phyloP scores from a whole-genome alignment of 2,329 filamentous ascomycete species.

The Ceratocystis colombiana region DNA sequence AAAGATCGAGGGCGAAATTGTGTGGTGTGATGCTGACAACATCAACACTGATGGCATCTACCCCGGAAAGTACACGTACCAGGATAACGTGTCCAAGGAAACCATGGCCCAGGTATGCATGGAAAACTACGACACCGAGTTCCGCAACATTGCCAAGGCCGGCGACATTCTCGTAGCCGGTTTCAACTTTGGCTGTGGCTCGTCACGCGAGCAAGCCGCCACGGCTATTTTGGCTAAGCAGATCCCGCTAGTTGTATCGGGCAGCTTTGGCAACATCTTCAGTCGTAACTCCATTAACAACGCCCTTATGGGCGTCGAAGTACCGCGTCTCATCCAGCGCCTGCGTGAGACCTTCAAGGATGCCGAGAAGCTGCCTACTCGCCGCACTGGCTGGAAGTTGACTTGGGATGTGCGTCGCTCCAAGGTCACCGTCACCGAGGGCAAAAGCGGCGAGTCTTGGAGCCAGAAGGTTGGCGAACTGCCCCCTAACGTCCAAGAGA shows the following conservation, averaged over 20 bases:
- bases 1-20: conserved; percentile 71
- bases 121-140: conserved; percentile 79
- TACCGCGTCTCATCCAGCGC: conserved; percentile 55
- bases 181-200: conserved; percentile 82
- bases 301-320: conserved; percentile 60
- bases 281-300: conserved; percentile 71
- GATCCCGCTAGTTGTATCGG: conserved; percentile 69
- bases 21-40: conserved; percentile 73
- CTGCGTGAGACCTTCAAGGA: conserved; percentile 42
- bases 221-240: conserved; percentile 74
- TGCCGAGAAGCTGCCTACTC: conserved; percentile 47
- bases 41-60: conserved; percentile 92
- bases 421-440: conserved; percentile 61
- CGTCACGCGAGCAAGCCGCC: conserved; percentile 74
- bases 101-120: conserved; percentile 86
- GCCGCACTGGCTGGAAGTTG: conserved; percentile 73
- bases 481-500: conserved; percentile 76
- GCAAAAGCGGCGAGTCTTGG: conserved; percentile 57
- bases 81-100: conserved; percentile 65
- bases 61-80: conserved; percentile 80
- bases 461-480: conserved; percentile 72
- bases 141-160: conserved; percentile 51
- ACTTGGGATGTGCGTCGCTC: conserved; percentile 69
- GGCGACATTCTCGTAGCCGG: conserved; percentile 77
- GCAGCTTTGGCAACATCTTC: conserved; percentile 79